phyloP scores from a whole-genome alignment of 176 grass and related monocot species.

The Juncus effusus region DNA sequence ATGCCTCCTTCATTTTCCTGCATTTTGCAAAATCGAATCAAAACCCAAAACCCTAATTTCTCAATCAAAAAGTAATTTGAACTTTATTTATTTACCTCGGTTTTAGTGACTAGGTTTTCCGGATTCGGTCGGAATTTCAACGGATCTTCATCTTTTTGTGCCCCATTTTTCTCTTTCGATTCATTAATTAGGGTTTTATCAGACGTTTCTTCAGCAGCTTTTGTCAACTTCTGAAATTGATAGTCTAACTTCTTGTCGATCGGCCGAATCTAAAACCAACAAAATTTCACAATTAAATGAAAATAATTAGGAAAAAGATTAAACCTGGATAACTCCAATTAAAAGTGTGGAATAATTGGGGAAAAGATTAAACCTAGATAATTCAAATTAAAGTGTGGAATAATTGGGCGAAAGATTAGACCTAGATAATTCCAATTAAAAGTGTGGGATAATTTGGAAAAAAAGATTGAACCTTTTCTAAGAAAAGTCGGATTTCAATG shows the following conservation, averaged over 20 bases:
- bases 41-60: no score
- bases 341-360: neutral
- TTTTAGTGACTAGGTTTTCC: slow-evolving; percentile 65
- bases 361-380: neutral
- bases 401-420: neutral
- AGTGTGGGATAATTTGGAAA: neutral
- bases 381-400: neutral
- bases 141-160: slow-evolving; percentile 51
- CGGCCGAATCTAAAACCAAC: slow-evolving; percentile 49
- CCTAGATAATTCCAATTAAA: neutral
- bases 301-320: neutral
- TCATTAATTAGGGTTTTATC: slow-evolving; percentile 32
- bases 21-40: neutral
- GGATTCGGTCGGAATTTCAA: slow-evolving; percentile 56
- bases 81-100: slow-evolving; percentile 12
- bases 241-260: slow-evolving; percentile 91
- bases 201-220: slow-evolving; percentile 40
- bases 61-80: no score
- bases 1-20: slow-evolving; percentile 60
- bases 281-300: slow-evolving; percentile 3
- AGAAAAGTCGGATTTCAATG: slow-evolving; percentile 73
- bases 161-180: slow-evolving; percentile 32
- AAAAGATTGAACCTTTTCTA: slow-evolving; percentile 63
- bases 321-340: neutral
- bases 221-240: slow-evolving; percentile 84